Conservation (phyloP, 2,329 filamentous ascomycete genomes). For the Neonectria neomacrospora region DNA sequence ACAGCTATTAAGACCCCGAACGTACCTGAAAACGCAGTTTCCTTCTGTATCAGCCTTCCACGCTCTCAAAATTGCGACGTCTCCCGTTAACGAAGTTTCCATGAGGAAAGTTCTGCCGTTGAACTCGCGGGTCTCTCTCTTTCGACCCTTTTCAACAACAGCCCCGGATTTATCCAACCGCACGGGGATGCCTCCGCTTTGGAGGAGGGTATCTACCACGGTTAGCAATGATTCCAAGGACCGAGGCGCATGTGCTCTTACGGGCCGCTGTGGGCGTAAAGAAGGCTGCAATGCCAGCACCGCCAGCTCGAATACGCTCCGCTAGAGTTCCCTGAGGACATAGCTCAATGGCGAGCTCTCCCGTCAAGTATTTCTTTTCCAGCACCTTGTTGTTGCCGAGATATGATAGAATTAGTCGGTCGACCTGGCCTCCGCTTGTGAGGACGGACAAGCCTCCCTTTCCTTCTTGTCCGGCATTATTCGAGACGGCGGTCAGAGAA, state of each 20-base stretch:
- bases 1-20: conserved; percentile 13
- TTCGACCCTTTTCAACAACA: conserved; percentile 71
- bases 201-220: conserved; percentile 67
- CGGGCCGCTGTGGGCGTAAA: conserved; percentile 80
- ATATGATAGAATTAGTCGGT: conserved; percentile 78
- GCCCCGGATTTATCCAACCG: conserved; percentile 68
- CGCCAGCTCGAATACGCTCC: conserved; percentile 77
- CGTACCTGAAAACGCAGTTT: conserved; percentile 80
- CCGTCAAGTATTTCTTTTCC: conserved; percentile 78
- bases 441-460: conserved; percentile 76
- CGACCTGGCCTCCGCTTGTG: conserved; percentile 75
- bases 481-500: conserved; percentile 79
- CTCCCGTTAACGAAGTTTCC: conserved; percentile 80
- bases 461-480: conserved; percentile 79
- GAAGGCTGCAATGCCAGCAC: conserved; percentile 82
- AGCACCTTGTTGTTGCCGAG: conserved; percentile 82
- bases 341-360: conserved; percentile 79
- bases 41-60: conserved; percentile 81
- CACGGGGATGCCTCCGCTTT: conserved; percentile 75
- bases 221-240: conserved; percentile 23
- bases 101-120: conserved; percentile 78
- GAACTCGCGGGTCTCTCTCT: conserved; percentile 78
- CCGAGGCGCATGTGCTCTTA: conserved; percentile 49
- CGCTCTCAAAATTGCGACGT: conserved; percentile 81
- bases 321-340: conserved; percentile 81